Percentiles rank a stretch among this genome's conserved stretches.
Evolutionary conservation across 1,284 basidiomycete species (phyloP).

Genomic region (Mycosarcoma mackinlayi): DNA sequence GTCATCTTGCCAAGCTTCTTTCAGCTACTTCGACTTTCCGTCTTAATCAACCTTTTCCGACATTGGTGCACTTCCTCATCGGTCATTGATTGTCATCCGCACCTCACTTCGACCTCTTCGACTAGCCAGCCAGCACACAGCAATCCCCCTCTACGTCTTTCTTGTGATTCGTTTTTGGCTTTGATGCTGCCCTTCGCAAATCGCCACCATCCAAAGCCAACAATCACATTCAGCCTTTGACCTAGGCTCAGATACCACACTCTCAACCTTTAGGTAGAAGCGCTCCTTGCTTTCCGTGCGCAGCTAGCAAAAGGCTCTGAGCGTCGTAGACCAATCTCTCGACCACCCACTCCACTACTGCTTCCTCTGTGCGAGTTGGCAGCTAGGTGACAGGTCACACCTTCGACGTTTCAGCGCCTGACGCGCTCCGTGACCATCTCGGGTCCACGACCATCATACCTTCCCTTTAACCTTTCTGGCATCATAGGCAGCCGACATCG

Average conservation of each 20-base stretch:
- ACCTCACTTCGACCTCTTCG: constrained; percentile 9
- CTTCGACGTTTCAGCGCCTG: constrained; percentile 21
- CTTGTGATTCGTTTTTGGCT: constrained; percentile 6
- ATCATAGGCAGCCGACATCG: constrained; percentile 48
- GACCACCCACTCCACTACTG: constrained; percentile 3
- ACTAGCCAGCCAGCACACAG: no score
- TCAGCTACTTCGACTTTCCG: constrained; percentile 24
- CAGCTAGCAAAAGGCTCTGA: constrained; percentile 12
- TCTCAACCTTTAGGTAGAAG: constrained; percentile 1
- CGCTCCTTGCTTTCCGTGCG: constrained; percentile 1
- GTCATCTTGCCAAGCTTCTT: constrained; percentile 17
- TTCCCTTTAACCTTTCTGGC: background rate
- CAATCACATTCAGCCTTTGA: constrained; percentile 15
- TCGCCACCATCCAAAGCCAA: constrained; percentile 20
- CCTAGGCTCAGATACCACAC: constrained; percentile 9
- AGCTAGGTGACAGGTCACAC: constrained; percentile 14
- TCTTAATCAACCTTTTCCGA: background rate
- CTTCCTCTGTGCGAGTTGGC: constrained; percentile 22
- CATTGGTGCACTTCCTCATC: background rate
- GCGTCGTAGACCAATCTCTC: constrained; percentile 10
- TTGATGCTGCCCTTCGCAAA: constrained; percentile 33
- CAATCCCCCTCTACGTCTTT: background rate
- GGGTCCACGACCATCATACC: constrained; percentile 2
- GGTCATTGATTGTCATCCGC: background rate
- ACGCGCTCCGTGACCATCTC: constrained; percentile 24